phyloP scores from a whole-genome alignment of 1,284 basidiomycete species.

The Cystobasidiaceae sp. region DNA sequence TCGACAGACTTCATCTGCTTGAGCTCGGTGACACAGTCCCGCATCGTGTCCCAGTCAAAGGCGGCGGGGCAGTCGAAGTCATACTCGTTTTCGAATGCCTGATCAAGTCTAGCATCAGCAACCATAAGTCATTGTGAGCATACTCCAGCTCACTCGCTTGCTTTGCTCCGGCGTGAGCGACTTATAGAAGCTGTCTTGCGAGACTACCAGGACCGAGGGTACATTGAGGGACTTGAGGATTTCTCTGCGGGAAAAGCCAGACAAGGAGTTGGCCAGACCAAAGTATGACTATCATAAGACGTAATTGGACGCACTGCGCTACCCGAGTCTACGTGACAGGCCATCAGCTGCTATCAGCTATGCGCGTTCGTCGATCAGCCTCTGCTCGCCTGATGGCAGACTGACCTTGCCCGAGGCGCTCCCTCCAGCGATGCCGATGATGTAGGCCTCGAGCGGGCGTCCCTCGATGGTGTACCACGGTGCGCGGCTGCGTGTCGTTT shows the following conservation, averaged over 20 bases:
- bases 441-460: constrained; percentile 69
- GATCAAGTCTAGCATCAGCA: neutral
- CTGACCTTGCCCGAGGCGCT: constrained; percentile 86
- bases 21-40: constrained; percentile 76
- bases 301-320: constrained; percentile 52
- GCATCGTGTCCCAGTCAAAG: constrained; percentile 83
- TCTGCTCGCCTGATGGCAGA: neutral
- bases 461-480: constrained; percentile 53
- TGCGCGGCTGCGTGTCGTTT: constrained; percentile 19
- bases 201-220: constrained; percentile 81
- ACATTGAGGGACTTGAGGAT: constrained; percentile 75
- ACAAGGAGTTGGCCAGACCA: neutral
- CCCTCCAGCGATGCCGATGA: constrained; percentile 89
- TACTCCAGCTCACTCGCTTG: constrained; percentile 54
- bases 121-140: neutral
- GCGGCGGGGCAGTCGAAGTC: constrained; percentile 94
- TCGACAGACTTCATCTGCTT: constrained; percentile 62
- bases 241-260: constrained; percentile 47
- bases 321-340: constrained; percentile 67
- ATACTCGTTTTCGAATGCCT: constrained; percentile 63
- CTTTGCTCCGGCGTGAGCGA: constrained; percentile 71
- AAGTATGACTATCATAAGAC: neutral
- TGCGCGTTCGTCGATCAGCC: neutral
- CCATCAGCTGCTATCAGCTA: neutral
- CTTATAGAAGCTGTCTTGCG: constrained; percentile 92